phyloP scores from a whole-genome alignment of 1,284 basidiomycete species.

The Trametes pubescens region DNA sequence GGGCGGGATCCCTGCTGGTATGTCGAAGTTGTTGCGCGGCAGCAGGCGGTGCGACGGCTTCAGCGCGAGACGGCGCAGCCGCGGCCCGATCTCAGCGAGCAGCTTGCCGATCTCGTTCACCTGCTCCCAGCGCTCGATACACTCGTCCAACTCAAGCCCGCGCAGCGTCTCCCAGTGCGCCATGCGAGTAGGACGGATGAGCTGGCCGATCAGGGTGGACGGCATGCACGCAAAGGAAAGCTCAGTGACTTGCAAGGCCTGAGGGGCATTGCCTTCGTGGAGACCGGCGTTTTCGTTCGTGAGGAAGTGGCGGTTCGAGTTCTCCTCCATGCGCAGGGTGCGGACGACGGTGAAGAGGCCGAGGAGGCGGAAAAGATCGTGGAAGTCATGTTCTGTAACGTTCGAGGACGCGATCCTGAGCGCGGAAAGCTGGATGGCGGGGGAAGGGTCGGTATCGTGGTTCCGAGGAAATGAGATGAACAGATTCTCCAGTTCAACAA shows the following conservation, averaged over 20 bases:
- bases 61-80: slow-evolving; percentile 1
- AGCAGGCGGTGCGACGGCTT: slow-evolving; percentile 2
- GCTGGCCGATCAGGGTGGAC: not conserved
- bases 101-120: slow-evolving; percentile 5
- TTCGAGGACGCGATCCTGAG: not conserved
- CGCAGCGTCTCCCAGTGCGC: slow-evolving; percentile 8
- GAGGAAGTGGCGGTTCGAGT: not conserved
- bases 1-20: too few relatives aligned
- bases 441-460: not conserved
- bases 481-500: not conserved
- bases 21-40: not conserved
- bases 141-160: not conserved
- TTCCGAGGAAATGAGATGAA: not conserved
- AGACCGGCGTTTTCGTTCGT: not conserved
- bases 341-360: not conserved
- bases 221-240: not conserved
- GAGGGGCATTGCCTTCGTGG: not conserved
- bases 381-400: not conserved
- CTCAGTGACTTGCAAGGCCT: not conserved
- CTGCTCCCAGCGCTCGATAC: not conserved
- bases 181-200: not conserved
- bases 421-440: not conserved
- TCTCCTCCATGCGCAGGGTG: not conserved
- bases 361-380: slow-evolving; percentile 5
- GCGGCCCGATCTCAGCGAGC: slow-evolving; percentile 1